Percentiles rank a stretch among this genome's conserved stretches.
phyloP scores from a whole-genome alignment of 1,284 basidiomycete genomes.

The Salmacisia buchloeana region DNA sequence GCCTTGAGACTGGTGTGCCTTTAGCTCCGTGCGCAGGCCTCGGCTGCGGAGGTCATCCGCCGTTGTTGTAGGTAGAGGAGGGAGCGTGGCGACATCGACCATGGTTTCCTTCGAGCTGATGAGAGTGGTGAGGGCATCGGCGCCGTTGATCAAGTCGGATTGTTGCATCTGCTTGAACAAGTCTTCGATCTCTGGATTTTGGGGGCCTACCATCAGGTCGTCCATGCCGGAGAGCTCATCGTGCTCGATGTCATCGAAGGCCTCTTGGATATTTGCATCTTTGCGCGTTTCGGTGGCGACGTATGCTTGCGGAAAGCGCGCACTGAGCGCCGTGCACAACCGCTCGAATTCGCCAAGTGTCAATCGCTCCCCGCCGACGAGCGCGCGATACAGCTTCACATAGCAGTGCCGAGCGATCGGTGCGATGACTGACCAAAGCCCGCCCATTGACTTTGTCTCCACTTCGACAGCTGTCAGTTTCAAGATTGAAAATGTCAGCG shows the following conservation, averaged over 20 bases:
- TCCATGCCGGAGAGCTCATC: not conserved
- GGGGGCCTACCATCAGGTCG: not conserved
- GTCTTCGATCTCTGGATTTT: not conserved
- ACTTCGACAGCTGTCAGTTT: not conserved
- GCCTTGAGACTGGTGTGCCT: slow-evolving; percentile 17
- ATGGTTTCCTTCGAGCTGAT: not conserved
- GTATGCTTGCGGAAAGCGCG: not conserved
- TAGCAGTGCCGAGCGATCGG: not conserved
- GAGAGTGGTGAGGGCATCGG: not conserved
- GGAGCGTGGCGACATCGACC: not conserved
- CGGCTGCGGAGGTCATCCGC: not conserved
- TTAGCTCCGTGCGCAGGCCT: slow-evolving; percentile 13
- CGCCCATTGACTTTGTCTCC: not conserved
- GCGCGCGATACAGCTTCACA: not conserved
- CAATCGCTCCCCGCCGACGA: not conserved
- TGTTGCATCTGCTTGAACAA: slow-evolving; percentile 1
- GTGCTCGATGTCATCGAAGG: not conserved
- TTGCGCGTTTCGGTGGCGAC: not conserved
- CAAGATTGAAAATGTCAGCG: not conserved
- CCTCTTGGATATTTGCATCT: not conserved
- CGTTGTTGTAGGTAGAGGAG: not conserved
- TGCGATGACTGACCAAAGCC: not conserved
- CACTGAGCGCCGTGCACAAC: not conserved
- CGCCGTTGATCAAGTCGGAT: not conserved
- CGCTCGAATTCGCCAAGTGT: not conserved